Percentiles rank a stretch among this genome's conserved stretches.
Evolutionary conservation across 768 basidiomycete species (phyloP).

Genomic region (Gloeopeniophorella convolvens): DNA sequence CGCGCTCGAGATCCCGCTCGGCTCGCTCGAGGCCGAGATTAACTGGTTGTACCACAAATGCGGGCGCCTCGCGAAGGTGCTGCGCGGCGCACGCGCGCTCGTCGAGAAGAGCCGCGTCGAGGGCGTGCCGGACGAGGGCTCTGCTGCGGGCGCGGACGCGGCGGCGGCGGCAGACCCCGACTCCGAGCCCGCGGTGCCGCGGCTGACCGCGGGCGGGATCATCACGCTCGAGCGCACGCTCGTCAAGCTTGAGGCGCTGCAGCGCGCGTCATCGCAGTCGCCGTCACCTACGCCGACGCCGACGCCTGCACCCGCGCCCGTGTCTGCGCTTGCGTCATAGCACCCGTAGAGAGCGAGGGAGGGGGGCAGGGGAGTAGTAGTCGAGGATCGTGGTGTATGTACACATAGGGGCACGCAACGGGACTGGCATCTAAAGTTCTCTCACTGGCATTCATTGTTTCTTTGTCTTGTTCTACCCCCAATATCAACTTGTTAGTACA

Average conservation of each 20-base stretch:
- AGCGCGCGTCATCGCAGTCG: too few species aligned
- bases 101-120: conserved; percentile 58
- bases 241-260: conserved; percentile 50
- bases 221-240: conserved; percentile 74
- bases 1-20: conserved; percentile 74
- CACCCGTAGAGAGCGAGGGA: too few species aligned
- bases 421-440: not conserved
- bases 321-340: too few species aligned
- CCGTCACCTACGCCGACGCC: too few species aligned
- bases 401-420: not conserved
- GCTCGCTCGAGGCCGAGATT: conserved; percentile 67
- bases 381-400: not conserved
- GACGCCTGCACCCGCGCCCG: too few species aligned
- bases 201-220: conserved; percentile 71
- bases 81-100: conserved; percentile 53
- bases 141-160: conserved; percentile 25
- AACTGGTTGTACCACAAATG: conserved; percentile 62
- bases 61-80: conserved; percentile 61
- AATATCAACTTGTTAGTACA: not conserved
- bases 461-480: not conserved
- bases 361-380: conserved; percentile 12
- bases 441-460: not conserved
- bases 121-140: not conserved
- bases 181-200: conserved; percentile 56
- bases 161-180: conserved; percentile 20